These are phyloP conservation scores for Cladosporium oxysporum DNA, from an alignment of 2,329 filamentous ascomycete genomes.

Conservation along the genomic window DNA sequence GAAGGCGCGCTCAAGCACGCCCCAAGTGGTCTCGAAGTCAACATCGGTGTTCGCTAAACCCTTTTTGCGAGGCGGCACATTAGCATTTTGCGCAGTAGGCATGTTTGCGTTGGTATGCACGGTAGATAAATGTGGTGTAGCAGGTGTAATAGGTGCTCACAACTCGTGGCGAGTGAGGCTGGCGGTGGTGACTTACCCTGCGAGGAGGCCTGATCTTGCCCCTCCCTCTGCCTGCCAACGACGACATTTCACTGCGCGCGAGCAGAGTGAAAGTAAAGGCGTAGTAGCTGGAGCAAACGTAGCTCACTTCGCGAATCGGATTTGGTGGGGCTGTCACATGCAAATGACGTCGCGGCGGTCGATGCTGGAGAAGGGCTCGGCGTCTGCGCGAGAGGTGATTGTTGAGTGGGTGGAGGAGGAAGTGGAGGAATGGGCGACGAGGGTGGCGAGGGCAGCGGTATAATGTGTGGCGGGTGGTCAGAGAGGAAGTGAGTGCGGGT, in stretches of 20 bases:
- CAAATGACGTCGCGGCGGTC: slow-evolving; percentile 9
- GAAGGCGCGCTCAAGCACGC: slow-evolving; percentile 72
- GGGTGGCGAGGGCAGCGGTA: neutral
- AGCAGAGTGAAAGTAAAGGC: neutral
- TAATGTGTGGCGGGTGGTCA: neutral
- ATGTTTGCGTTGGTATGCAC: neutral
- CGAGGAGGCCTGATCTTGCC: slow-evolving; percentile 68
- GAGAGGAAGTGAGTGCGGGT: neutral
- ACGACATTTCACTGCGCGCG: slow-evolving; percentile 23
- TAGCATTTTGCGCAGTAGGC: neutral
- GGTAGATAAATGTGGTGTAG: neutral
- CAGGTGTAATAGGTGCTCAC: neutral
- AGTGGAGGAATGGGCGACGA: neutral
- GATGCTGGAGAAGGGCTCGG: neutral
- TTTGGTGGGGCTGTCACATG: slow-evolving; percentile 21
- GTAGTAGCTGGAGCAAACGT: slow-evolving; percentile 6
- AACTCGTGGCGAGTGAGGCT: slow-evolving; percentile 3
- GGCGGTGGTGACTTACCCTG: slow-evolving; percentile 55
- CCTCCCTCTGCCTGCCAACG: slow-evolving; percentile 57
- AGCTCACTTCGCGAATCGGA: slow-evolving; percentile 7
- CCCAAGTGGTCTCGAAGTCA: slow-evolving; percentile 88
- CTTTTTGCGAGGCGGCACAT: slow-evolving; percentile 41
- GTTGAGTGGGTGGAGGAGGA: neutral
- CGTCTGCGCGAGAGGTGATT: neutral
- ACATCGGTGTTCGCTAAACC: slow-evolving; percentile 62